These are phyloP conservation scores for Penicillium bialowiezense DNA, from an alignment of 495 filamentous ascomycete genomes.

Conservation along the genomic window DNA sequence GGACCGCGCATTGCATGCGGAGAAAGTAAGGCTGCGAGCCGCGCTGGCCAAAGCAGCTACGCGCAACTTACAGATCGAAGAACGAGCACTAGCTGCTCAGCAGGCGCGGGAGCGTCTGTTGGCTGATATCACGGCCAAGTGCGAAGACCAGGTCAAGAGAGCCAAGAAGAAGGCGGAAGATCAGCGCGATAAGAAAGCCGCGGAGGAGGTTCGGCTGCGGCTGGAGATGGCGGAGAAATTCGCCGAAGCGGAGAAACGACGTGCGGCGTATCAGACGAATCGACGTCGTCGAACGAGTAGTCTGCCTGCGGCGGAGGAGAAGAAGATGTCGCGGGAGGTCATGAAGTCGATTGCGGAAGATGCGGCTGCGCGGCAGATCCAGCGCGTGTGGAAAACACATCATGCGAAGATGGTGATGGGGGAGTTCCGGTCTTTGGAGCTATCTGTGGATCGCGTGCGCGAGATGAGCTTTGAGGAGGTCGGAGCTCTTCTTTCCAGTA, in stretches of 20 bases:
- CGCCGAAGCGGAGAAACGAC: slow-evolving; percentile 80
- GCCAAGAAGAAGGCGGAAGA: slow-evolving; percentile 93
- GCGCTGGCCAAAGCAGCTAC: slow-evolving; percentile 79
- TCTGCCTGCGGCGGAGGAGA: slow-evolving; percentile 57
- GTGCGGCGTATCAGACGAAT: slow-evolving; percentile 48
- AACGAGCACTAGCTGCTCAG: slow-evolving; percentile 84
- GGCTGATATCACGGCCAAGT: slow-evolving; percentile 88
- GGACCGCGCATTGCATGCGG: slow-evolving; percentile 89
- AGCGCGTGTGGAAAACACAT: slow-evolving; percentile 70
- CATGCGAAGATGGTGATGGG: slow-evolving; percentile 58
- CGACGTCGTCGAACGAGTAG: slow-evolving; percentile 64
- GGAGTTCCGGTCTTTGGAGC: slow-evolving; percentile 64
- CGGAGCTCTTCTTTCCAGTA: slow-evolving; percentile 70
- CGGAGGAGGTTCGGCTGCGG: slow-evolving; percentile 71
- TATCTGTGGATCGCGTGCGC: slow-evolving; percentile 72
- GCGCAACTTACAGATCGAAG: slow-evolving; percentile 64
- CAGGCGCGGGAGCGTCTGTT: slow-evolving; percentile 87
- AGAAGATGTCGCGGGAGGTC: slow-evolving; percentile 41
- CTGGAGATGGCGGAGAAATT: slow-evolving; percentile 85
- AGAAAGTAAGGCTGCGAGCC: slow-evolving; percentile 90
- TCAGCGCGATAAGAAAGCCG: slow-evolving; percentile 85
- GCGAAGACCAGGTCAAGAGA: slow-evolving; percentile 90
- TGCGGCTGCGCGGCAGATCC: slow-evolving; percentile 69
- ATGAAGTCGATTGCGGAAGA: slow-evolving; percentile 55
- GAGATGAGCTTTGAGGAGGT: slow-evolving; percentile 81